Base-by-base conservation (phyloP, 169 alveolate species). In the Plasmodium knowlesi region DNA sequence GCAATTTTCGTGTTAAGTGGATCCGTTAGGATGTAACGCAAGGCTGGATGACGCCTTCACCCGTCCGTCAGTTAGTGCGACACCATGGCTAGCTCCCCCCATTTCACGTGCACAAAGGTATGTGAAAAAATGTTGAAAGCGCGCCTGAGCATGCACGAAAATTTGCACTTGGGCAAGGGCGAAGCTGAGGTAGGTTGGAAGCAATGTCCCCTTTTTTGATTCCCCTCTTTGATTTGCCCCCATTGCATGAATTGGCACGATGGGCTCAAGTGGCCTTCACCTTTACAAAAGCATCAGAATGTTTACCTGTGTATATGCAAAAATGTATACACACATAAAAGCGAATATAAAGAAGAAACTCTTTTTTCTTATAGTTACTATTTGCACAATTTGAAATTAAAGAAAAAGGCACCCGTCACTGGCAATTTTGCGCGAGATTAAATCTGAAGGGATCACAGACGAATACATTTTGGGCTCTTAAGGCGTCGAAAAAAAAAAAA, bases 161-260 rank as follows among this genome's bases (percentile, higher is more conserved):
- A 57, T 57, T 57, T 57, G 32, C 19, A 57, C 28, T 57, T 0
- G 37, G 32, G 32, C 0, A 61, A 19, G 32, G 32, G 3, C 32
- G 30, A n/a, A n/a, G 34, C 37, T 22, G 74, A 14, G 37, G 22
- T 5, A 61, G 37, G 32, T 1, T 14, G 74, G 32, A 61, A 25
- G 9, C 5, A 61, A 19, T 61, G 74, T 61, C 74, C 32, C 74
- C 32, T 61, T 61, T 22, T 61, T 32, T 61, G 28, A 19, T 34
- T 61, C 74, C 74, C 34, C 74, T 61, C 74, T 61, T 61, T 61
- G 10, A n/a, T 61, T n/a, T 61, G 74, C 14, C 74, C 74, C 74
- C 32, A 61, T 22, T 61, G 34, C 32, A 34, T 61, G 28, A 61
- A 61, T 25, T 61, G n/a, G 9, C 74, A 22, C 28, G 14, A 10